phyloP scores from a whole-genome alignment of 2,329 filamentous ascomycete genomes.

The Plenodomus lindquistii region DNA sequence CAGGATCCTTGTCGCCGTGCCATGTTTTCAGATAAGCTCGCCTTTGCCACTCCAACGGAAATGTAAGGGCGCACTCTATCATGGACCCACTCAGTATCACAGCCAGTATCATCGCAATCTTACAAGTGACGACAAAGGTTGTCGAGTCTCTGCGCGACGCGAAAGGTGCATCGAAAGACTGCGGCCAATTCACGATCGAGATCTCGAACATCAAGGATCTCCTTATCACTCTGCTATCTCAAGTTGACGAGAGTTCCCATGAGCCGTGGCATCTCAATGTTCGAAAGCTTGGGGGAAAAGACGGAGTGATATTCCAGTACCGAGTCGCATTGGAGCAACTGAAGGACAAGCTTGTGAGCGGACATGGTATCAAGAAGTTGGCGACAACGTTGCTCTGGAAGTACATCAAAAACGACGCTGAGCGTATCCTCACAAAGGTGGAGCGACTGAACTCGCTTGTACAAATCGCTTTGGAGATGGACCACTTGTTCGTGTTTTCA shows the following conservation, averaged over 20 bases:
- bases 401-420: slow-evolving; percentile 18
- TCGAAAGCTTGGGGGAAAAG: slow-evolving; percentile 12
- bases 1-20: too few species aligned
- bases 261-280: slow-evolving; percentile 25
- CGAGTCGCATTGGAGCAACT: slow-evolving; percentile 20
- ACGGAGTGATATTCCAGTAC: slow-evolving; percentile 32
- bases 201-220: slow-evolving; percentile 3
- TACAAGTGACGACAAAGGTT: slow-evolving; percentile 9
- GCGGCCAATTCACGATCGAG: slow-evolving; percentile 3
- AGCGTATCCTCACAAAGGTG: slow-evolving; percentile 16
- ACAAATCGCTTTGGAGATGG: slow-evolving; percentile 23
- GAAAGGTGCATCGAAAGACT: slow-evolving; percentile 8
- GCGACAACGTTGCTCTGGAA: slow-evolving; percentile 13
- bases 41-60: too few species aligned
- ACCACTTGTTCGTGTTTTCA: slow-evolving; percentile 22
- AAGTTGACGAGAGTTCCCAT: background rate
- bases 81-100: slow-evolving; percentile 12
- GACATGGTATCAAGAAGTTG: slow-evolving; percentile 6
- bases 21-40: too few species aligned
- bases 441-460: slow-evolving; percentile 25
- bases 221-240: slow-evolving; percentile 2
- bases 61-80: too few species aligned
- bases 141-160: slow-evolving; percentile 4
- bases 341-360: slow-evolving; percentile 12
- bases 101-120: slow-evolving; percentile 11